Base-by-base conservation (phyloP, 2,329 filamentous ascomycete species). In the Fusarium liriodendri region DNA sequence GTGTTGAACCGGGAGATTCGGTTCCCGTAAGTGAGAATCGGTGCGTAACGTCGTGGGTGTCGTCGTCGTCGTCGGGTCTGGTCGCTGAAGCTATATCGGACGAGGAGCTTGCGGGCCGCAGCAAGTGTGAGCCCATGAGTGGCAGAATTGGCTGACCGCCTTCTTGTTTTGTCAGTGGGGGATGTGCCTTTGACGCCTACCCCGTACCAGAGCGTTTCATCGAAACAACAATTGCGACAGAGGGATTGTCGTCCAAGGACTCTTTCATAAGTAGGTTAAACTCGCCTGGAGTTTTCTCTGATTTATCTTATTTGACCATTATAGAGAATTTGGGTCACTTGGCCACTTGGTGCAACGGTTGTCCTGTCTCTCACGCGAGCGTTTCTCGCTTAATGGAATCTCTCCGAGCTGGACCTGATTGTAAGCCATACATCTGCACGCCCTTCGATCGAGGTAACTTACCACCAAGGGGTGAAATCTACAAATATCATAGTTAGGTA, bases 101-200 rank as follows among this genome's bases (percentile, higher is more conserved):
- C 66, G 76, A 77, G 76, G 71, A 78, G 72, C 76, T 77, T 74
- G 76, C 60, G 59, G 74, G 61, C 61, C 64, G 64, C 38, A 33
- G 66, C 62, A 72, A 77, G 54, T 54, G 72, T 78, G 76, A 78
- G 76, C 74, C 76, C 74, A 78, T 69, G 47, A 58, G 42, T 29
- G 76, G 75, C 76, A 77, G 72, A 78, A 74, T 61, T 33, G 0
- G 0, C 8, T 70, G 63, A 77, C 76, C 76, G 76, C 76, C 62
- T 78, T 72, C 76, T 33, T 1, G 0, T 73, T 62, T 4, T 27
- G 69, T 2, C 5, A 11, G 20, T 72, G 33, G 27, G 27, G 25
- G 37, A 27, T 22, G 20, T 6, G 47, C 27, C 5, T 29, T 33
- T 14, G 50, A 22, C 22, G 27, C 10, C 27, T 54, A 54, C 50